Conservation (phyloP, 441 rosid genomes). For the Macaranga tanarius region DNA sequence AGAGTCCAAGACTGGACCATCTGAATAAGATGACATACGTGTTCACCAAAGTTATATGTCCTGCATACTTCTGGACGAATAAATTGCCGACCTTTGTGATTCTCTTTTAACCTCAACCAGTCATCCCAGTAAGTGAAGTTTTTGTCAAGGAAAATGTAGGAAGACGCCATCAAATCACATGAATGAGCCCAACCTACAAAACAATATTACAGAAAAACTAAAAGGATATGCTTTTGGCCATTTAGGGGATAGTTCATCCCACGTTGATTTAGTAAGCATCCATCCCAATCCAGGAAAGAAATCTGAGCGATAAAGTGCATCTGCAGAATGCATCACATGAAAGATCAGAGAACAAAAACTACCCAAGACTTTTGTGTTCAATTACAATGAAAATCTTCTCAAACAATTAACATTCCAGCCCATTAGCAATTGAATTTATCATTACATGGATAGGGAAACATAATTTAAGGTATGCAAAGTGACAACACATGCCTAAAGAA, state of each 20-base stretch:
- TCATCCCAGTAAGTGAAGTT: slow-evolving; percentile 97
- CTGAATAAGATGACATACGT: slow-evolving; percentile 48
- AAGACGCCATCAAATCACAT: slow-evolving; percentile 12
- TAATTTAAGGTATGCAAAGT: slow-evolving; percentile 16
- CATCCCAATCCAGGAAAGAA: slow-evolving; percentile 99
- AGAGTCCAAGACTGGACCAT: background rate
- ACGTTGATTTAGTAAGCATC: slow-evolving; percentile 80
- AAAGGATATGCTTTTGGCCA: slow-evolving; percentile 99
- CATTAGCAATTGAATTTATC: background rate
- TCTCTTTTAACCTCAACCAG: slow-evolving; percentile 92
- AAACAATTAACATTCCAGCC: slow-evolving; percentile 3
- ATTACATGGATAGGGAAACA: background rate
- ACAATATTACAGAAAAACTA: slow-evolving; percentile 14
- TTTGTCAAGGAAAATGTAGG: slow-evolving; percentile 59
- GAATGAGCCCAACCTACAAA: slow-evolving; percentile 21
- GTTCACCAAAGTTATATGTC: slow-evolving; percentile 97
- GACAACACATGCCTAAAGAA: slow-evolving; percentile 10
- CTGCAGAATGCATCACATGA: slow-evolving; percentile 45
- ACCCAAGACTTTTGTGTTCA: background rate
- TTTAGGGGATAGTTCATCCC: slow-evolving; percentile 98
- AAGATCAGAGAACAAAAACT: slow-evolving; percentile 23
- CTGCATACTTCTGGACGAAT: slow-evolving; percentile 96
- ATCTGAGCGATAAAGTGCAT: slow-evolving; percentile 86
- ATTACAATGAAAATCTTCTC: slow-evolving; percentile 10
- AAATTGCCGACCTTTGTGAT: slow-evolving; percentile 89